These are phyloP conservation scores for Ambrosiella beaveri DNA, from an alignment of 2,329 filamentous ascomycete species.

Conservation along the genomic window DNA sequence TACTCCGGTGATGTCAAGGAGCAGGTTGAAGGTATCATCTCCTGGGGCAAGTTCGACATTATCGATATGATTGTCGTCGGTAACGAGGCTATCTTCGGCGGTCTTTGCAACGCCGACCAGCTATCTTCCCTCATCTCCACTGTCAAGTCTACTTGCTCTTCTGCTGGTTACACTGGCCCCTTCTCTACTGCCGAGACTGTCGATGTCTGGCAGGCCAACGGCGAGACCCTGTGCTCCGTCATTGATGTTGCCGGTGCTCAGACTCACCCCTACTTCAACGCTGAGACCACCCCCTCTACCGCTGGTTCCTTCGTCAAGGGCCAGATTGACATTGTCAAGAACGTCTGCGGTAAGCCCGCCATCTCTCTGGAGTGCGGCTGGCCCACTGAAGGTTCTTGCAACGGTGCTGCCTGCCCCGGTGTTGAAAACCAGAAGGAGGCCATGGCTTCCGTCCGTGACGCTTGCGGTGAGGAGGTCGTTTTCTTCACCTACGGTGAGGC, in stretches of 20 bases:
- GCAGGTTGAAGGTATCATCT: slow-evolving; percentile 57
- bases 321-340: slow-evolving; percentile 55
- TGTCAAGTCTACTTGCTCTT: slow-evolving; percentile 44
- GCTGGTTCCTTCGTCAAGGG: slow-evolving; percentile 61
- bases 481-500: slow-evolving; percentile 75
- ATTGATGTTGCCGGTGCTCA: slow-evolving; percentile 73
- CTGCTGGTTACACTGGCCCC: slow-evolving; percentile 51
- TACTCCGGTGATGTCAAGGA: slow-evolving; percentile 45
- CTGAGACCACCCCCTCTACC: slow-evolving; percentile 38
- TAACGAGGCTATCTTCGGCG: slow-evolving; percentile 78
- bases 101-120: slow-evolving; percentile 42
- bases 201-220: slow-evolving; percentile 52
- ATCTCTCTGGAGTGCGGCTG: slow-evolving; percentile 86
- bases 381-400: slow-evolving; percentile 53
- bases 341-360: slow-evolving; percentile 56
- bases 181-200: slow-evolving; percentile 80
- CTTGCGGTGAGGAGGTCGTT: slow-evolving; percentile 49
- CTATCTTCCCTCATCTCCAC: slow-evolving; percentile 55
- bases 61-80: slow-evolving; percentile 71
- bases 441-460: slow-evolving; percentile 50
- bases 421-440: slow-evolving; percentile 49
- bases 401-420: slow-evolving; percentile 57
- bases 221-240: slow-evolving; percentile 45
- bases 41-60: slow-evolving; percentile 56
- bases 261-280: slow-evolving; percentile 90